These are phyloP conservation scores for Zygosaccharomyces sapae DNA, from an alignment of 1,139 yeast genomes.

Conservation along the genomic window DNA sequence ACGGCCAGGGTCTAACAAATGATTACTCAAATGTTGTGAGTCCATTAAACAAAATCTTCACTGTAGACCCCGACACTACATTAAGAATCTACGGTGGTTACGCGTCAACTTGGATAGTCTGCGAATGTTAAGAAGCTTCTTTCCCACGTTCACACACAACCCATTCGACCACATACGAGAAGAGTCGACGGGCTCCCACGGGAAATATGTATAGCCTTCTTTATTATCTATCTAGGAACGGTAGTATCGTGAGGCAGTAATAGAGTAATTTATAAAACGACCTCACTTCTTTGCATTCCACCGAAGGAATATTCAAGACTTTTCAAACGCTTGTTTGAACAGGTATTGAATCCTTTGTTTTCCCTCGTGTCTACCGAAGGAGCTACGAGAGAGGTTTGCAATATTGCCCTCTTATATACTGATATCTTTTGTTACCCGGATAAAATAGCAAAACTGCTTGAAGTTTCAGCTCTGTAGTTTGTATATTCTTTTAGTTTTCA, in stretches of 20 bases:
- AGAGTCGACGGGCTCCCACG: slow-evolving; percentile 23
- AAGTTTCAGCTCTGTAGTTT: too few relatives aligned
- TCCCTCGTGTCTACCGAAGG: too few relatives aligned
- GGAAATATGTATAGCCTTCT: slow-evolving; percentile 37
- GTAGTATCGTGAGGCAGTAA: slow-evolving; percentile 23
- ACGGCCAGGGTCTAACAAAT: slow-evolving; percentile 14
- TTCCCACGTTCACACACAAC: slow-evolving; percentile 31
- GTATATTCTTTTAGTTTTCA: too few relatives aligned
- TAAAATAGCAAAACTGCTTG: too few relatives aligned
- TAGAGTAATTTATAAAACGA: slow-evolving; percentile 1
- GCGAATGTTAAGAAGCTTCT: slow-evolving; percentile 32
- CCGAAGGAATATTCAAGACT: slow-evolving; percentile 1
- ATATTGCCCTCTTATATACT: too few relatives aligned
- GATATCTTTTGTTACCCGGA: too few relatives aligned
- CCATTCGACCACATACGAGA: slow-evolving; percentile 1
- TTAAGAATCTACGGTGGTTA: slow-evolving; percentile 31
- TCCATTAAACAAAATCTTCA: slow-evolving; percentile 20
- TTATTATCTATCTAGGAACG: slow-evolving; percentile 31
- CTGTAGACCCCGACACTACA: background rate
- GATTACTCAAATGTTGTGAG: slow-evolving; percentile 28
- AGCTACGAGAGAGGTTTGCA: too few relatives aligned
- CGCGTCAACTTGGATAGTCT: slow-evolving; percentile 33
- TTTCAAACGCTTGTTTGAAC: slow-evolving; percentile 2
- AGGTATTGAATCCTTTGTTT: background rate
- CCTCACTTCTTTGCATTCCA: slow-evolving; percentile 13